Conservation (phyloP, 2,329 filamentous ascomycete genomes). For the Penicillium brasilianum region DNA sequence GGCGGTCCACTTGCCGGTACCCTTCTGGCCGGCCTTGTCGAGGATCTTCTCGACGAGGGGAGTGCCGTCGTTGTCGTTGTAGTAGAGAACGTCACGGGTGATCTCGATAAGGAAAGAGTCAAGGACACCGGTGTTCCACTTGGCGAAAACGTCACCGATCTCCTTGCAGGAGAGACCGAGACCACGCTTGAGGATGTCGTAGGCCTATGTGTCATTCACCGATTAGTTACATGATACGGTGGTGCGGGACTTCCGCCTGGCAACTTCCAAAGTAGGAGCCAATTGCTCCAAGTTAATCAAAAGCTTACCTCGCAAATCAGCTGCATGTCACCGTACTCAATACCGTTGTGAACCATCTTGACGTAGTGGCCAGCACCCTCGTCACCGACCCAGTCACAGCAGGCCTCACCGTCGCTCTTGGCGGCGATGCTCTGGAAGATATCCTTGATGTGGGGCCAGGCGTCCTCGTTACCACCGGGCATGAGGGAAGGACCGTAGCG, state of each 20-base stretch:
- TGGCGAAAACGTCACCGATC: slow-evolving; percentile 89
- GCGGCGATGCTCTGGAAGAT: slow-evolving; percentile 97
- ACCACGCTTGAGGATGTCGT: slow-evolving; percentile 99
- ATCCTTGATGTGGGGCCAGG: slow-evolving; percentile 98
- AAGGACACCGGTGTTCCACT: slow-evolving; percentile 98
- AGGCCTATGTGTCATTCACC: slow-evolving; percentile 66
- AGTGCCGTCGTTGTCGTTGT: slow-evolving; percentile 90
- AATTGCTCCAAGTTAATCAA: background rate
- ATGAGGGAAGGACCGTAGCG: slow-evolving; percentile 97
- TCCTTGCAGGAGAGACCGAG: slow-evolving; percentile 88
- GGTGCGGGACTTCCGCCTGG: background rate
- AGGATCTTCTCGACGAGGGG: slow-evolving; percentile 98
- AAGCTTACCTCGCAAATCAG: slow-evolving; percentile 84
- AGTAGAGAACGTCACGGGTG: slow-evolving; percentile 98
- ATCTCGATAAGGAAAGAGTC: slow-evolving; percentile 99
- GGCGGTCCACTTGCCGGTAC: slow-evolving; percentile 99
- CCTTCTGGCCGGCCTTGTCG: slow-evolving; percentile 98
- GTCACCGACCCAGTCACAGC: slow-evolving; percentile 99
- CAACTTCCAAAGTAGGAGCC: background rate
- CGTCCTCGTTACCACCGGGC: slow-evolving; percentile 98
- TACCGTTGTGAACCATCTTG: slow-evolving; percentile 99
- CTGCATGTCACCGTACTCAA: slow-evolving; percentile 99
- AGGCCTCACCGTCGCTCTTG: slow-evolving; percentile 95
- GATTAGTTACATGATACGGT: background rate
- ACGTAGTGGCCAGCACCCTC: slow-evolving; percentile 99